These are phyloP conservation scores for Ophiostoma sp. DNA, from an alignment of 2,329 filamentous ascomycete species.

Conservation along the genomic window DNA sequence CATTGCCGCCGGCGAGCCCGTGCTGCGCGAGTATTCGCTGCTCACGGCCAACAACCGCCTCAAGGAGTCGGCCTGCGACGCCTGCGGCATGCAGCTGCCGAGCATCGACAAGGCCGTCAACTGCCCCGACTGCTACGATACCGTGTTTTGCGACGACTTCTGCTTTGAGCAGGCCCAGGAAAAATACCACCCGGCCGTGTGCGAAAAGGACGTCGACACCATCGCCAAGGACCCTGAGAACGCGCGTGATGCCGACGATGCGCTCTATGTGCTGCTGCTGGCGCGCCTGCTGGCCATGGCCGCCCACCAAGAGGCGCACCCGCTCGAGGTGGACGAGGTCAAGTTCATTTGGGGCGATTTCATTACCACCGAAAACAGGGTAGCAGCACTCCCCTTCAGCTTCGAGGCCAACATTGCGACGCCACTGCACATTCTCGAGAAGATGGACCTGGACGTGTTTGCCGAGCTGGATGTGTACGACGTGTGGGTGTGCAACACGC, in stretches of 20 bases:
- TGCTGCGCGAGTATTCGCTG: slow-evolving; percentile 77
- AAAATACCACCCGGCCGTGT: slow-evolving; percentile 59
- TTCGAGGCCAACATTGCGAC: slow-evolving; percentile 70
- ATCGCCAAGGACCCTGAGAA: slow-evolving; percentile 60
- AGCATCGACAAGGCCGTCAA: slow-evolving; percentile 46
- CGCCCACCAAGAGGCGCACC: slow-evolving; percentile 54
- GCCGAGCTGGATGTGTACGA: slow-evolving; percentile 55
- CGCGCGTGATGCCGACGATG: slow-evolving; percentile 53
- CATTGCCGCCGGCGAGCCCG: slow-evolving; percentile 66
- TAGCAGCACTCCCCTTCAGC: slow-evolving; percentile 64
- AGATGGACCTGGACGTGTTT: slow-evolving; percentile 78
- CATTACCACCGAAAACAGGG: slow-evolving; percentile 44
- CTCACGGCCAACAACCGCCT: slow-evolving; percentile 84
- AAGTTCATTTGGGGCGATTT: slow-evolving; percentile 69
- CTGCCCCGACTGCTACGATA: slow-evolving; percentile 59
- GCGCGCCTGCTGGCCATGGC: slow-evolving; percentile 59
- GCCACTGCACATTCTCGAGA: slow-evolving; percentile 72
- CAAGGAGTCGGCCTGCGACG: slow-evolving; percentile 83
- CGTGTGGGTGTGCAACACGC: slow-evolving; percentile 80
- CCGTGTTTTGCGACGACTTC: slow-evolving; percentile 58
- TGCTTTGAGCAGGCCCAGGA: slow-evolving; percentile 55
- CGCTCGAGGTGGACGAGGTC: slow-evolving; percentile 58
- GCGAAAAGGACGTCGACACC: slow-evolving; percentile 60
- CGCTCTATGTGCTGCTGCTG: slow-evolving; percentile 58
- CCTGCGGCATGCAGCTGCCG: slow-evolving; percentile 71